A percentile compares a stretch with the other conserved stretches of the same genome.
Conservation (phyloP, 148 eudicot genomes). For the Chenopodium suecicum region DNA sequence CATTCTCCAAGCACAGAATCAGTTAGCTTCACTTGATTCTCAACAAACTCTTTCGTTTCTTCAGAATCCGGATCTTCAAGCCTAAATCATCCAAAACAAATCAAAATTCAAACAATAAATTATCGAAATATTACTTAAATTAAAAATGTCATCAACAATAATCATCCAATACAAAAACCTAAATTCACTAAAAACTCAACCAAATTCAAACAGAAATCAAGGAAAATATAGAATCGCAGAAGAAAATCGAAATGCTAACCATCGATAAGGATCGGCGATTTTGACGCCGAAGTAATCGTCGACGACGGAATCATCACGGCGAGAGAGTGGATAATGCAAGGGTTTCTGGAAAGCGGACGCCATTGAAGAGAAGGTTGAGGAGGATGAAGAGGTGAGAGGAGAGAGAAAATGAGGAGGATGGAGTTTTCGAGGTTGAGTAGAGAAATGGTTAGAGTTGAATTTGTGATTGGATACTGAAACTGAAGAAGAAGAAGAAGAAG, state of each 20-base stretch:
- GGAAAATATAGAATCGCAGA: not conserved
- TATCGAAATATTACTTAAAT: not conserved
- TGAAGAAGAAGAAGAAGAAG: not conserved
- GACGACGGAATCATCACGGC: slow-evolving; percentile 52
- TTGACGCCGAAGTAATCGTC: slow-evolving; percentile 52
- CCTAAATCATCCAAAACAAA: slow-evolving; percentile 37
- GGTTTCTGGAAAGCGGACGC: slow-evolving; percentile 29
- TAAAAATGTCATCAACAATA: not conserved
- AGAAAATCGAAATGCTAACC: slow-evolving; percentile 28
- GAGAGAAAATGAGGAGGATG: not conserved
- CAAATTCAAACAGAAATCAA: not conserved
- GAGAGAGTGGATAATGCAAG: slow-evolving; percentile 43
- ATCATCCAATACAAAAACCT: not conserved
- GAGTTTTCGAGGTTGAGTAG: not conserved
- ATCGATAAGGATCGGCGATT: slow-evolving; percentile 61
- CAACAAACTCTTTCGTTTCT: slow-evolving; percentile 76
- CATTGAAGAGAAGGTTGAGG: slow-evolving; percentile 23
- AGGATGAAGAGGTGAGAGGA: not conserved
- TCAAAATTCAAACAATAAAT: not conserved
- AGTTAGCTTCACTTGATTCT: slow-evolving; percentile 68
- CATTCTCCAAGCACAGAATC: slow-evolving; percentile 71
- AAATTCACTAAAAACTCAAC: not conserved
- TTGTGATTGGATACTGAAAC: not conserved
- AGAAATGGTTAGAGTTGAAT: not conserved
- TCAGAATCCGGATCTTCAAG: slow-evolving; percentile 94